Evolutionary conservation across 257 asterid genomes (phyloP), one percentile per base, ranked within the genome.

Genomic region (Osmanthus fragrans): DNA sequence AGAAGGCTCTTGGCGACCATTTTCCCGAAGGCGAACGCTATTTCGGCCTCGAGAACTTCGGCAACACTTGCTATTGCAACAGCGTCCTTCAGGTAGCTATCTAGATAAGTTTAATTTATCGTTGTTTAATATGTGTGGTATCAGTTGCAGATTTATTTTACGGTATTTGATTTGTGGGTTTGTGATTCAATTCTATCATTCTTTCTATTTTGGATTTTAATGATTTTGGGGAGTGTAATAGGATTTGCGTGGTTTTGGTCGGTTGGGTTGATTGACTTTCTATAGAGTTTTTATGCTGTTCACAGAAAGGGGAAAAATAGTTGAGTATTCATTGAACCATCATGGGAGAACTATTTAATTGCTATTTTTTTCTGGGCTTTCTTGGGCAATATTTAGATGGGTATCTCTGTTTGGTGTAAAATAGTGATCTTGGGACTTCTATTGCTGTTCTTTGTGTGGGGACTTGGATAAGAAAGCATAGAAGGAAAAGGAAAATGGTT

Each of bases 21-120:
- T 90, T 90, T 32, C 96, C 96, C 23, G 96, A 90, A 75, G 96
- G 96, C 42, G 96, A 90, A 70, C 83, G 96, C 16, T 90, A 90
- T 76, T 90, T 90, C 63, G 94, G 96, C 25, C 84, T 90, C 76
- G 94, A 90, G 86, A 90, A 90, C 84, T 90, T 87, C 77, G 96
- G 96, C 45, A 90, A 90, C 73, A 90, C 94, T 70, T 89, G 96
- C 73, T 90, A 90, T 56, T 89, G 93, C 84, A 89, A 90, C 82
- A 87, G 92, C 88, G 93, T 90, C 23, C 85, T 90, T 19, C 92
- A 87, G 91, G 94, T 89, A 45, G 45, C 54, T 2, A 32, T 70
- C 51, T 30, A 27, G 36, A 10, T 40, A 40, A 60, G 18, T 25
- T 47, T 47, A 13, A 13, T 47, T 47, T 25, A 4, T 27, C 19